phyloP scores from a whole-genome alignment of 2,329 filamentous ascomycete species.

The Plenodomus tracheiphilus region DNA sequence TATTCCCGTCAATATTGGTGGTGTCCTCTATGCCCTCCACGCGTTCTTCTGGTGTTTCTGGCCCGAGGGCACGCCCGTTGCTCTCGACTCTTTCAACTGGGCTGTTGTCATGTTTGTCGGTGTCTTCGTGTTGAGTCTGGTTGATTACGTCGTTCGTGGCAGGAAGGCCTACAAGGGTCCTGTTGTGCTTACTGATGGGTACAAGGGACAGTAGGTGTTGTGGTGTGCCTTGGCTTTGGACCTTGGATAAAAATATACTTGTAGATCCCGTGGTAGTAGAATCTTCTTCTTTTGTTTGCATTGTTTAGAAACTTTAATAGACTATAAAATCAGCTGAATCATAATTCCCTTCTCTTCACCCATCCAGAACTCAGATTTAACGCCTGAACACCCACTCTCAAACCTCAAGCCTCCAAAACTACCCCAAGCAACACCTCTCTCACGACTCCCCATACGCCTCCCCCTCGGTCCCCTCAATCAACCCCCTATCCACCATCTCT shows the following conservation, averaged over 20 bases:
- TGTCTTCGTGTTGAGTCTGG: conserved; percentile 26
- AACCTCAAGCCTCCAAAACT: too few relatives aligned
- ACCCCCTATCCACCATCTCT: conserved; percentile 17
- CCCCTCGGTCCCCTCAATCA: conserved; percentile 10
- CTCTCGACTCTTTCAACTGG: conserved; percentile 39
- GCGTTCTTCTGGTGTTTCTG: conserved; percentile 50
- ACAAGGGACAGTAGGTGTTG: conserved; percentile 19
- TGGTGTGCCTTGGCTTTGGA: neutral
- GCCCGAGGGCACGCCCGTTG: conserved; percentile 38
- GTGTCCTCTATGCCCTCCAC: conserved; percentile 41
- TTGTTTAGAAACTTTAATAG: too few relatives aligned
- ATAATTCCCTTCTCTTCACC: too few relatives aligned
- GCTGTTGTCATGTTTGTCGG: conserved; percentile 42
- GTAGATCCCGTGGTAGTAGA: too few relatives aligned
- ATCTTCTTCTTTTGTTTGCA: too few relatives aligned
- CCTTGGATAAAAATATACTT: neutral
- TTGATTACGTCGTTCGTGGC: conserved; percentile 36
- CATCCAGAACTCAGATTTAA: too few relatives aligned
- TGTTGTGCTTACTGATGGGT: conserved; percentile 32
- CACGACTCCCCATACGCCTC: neutral
- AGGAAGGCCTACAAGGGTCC: conserved; percentile 41
- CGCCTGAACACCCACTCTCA: too few relatives aligned
- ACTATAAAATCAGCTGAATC: too few relatives aligned
- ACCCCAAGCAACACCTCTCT: too few relatives aligned
- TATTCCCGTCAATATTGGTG: conserved; percentile 43